These are phyloP conservation scores for Pyricularia grisea DNA, from an alignment of 2,329 filamentous ascomycete species.

Conservation along the genomic window DNA sequence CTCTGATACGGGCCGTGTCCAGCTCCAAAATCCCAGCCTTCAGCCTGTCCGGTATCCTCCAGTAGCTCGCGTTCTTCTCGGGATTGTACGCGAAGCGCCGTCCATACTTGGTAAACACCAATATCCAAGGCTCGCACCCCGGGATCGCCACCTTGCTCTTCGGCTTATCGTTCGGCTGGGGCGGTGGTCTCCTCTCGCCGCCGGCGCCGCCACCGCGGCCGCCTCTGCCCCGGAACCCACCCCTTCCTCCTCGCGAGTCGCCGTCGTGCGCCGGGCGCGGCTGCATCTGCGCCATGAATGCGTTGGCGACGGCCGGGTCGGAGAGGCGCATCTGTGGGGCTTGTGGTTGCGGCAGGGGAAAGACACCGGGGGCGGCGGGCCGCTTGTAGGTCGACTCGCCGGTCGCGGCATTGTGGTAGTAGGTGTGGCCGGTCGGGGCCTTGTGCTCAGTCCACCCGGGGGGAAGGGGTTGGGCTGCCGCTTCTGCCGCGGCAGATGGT, in stretches of 20 bases:
- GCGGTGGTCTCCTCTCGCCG: slow-evolving; percentile 48
- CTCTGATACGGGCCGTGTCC: slow-evolving; percentile 61
- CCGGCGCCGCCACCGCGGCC: slow-evolving; percentile 40
- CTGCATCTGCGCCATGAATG: slow-evolving; percentile 48
- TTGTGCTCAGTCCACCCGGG: slow-evolving; percentile 90
- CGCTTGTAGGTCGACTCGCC: slow-evolving; percentile 83
- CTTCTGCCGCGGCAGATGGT: slow-evolving; percentile 33
- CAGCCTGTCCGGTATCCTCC: slow-evolving; percentile 86
- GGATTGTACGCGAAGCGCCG: slow-evolving; percentile 86
- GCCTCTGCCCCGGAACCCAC: slow-evolving; percentile 31
- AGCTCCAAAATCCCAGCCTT: slow-evolving; percentile 66
- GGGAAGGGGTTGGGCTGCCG: slow-evolving; percentile 50
- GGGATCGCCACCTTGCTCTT: slow-evolving; percentile 73
- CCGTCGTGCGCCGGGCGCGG: slow-evolving; percentile 25
- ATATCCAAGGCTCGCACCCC: slow-evolving; percentile 74
- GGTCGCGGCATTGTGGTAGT: slow-evolving; percentile 77
- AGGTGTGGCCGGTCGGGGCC: slow-evolving; percentile 76
- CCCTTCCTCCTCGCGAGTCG: slow-evolving; percentile 28
- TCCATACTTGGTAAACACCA: slow-evolving; percentile 88
- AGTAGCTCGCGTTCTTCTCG: slow-evolving; percentile 79
- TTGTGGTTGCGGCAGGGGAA: slow-evolving; percentile 19
- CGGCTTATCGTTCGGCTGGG: slow-evolving; percentile 70
- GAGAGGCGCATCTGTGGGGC: slow-evolving; percentile 27
- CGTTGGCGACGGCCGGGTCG: slow-evolving; percentile 48
- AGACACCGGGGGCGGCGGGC: slow-evolving; percentile 35